Percentiles rank a stretch among this genome's conserved stretches.
These are phyloP conservation scores for Setaria italica DNA, from an alignment of 202 grass and related monocot species.

Conservation along the genomic window DNA sequence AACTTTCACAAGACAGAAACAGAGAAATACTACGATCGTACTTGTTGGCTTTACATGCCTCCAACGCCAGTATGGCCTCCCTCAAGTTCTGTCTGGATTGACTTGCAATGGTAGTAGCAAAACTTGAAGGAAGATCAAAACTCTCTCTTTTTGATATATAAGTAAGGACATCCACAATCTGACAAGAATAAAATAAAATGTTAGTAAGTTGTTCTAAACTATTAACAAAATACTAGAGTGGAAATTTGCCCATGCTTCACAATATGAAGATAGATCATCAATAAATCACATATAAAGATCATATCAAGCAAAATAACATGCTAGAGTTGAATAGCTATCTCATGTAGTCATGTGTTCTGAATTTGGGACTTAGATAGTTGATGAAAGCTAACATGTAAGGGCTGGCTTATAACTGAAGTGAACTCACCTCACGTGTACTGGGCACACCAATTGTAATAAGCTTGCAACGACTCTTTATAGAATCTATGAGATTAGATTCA, in stretches of 20 bases:
- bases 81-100: constrained; percentile 70
- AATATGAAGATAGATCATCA: background rate
- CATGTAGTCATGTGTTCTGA: background rate
- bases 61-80: constrained; percentile 71
- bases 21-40: constrained; percentile 33
- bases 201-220: constrained; percentile 13
- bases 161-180: constrained; percentile 67
- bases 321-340: background rate
- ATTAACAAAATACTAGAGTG: constrained; percentile 11
- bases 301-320: constrained; percentile 26
- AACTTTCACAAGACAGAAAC: background rate
- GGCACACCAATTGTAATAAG: constrained; percentile 60
- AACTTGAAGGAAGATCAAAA: constrained; percentile 62
- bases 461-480: constrained; percentile 62
- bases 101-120: constrained; percentile 60
- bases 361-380: constrained; percentile 14
- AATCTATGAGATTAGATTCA: constrained; percentile 65
- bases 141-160: constrained; percentile 65
- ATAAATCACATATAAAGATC: background rate
- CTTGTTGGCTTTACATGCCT: constrained; percentile 74
- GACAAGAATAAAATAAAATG: background rate
- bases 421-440: constrained; percentile 58
- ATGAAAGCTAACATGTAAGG: background rate
- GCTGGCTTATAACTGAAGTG: background rate
- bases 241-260: constrained; percentile 18